These are phyloP conservation scores for Chrysanthemum makinoi DNA, from an alignment of 129 eudicot species.

Conservation along the genomic window DNA sequence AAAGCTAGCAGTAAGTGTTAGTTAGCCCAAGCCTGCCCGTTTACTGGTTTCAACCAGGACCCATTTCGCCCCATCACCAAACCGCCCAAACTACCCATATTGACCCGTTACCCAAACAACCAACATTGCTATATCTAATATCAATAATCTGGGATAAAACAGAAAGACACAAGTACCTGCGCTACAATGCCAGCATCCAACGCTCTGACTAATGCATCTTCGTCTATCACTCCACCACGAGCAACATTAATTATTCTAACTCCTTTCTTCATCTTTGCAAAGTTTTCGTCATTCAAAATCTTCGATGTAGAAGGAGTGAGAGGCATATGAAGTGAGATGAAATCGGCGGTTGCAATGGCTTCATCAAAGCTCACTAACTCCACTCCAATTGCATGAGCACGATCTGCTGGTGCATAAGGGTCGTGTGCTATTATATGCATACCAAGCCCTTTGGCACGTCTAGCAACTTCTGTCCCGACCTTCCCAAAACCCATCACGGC, in stretches of 20 bases:
- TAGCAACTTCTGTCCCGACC: constrained; percentile 97
- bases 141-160: background rate
- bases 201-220: constrained; percentile 80
- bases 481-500: constrained; percentile 95
- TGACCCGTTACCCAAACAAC: too few relatives aligned
- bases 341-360: constrained; percentile 77
- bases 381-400: constrained; percentile 93
- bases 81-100: too few relatives aligned
- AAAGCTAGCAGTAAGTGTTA: too few relatives aligned
- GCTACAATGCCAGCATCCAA: constrained; percentile 92
- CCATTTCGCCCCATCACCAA: too few relatives aligned
- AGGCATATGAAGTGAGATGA: constrained; percentile 97
- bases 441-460: constrained; percentile 95
- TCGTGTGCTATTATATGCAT: constrained; percentile 95
- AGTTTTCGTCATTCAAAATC: constrained; percentile 75
- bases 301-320: constrained; percentile 75
- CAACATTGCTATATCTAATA: too few relatives aligned
- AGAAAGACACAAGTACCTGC: constrained; percentile 52
- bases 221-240: constrained; percentile 98
- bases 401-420: constrained; percentile 94
- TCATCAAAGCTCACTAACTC: constrained; percentile 89
- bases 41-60: too few relatives aligned
- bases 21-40: too few relatives aligned
- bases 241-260: constrained; percentile 87
- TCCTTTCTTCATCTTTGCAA: constrained; percentile 94